Conservation (phyloP, 2,329 filamentous ascomycete species). For the Huntiella omanensis region DNA sequence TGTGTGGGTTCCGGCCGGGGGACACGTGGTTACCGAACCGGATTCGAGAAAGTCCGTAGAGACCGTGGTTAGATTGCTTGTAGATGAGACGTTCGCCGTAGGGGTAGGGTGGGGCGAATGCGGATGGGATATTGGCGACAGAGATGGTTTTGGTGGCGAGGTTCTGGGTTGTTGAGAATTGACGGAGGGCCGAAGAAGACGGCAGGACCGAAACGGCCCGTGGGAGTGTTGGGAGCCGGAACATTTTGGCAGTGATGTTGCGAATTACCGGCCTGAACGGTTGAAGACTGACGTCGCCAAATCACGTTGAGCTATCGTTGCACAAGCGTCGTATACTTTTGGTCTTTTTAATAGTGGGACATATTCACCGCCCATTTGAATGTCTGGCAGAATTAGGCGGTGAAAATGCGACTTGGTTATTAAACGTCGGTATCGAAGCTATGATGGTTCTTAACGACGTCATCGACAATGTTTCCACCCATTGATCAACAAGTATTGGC, state of each 20-base stretch:
- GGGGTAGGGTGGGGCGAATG: constrained; percentile 48
- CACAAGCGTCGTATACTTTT: background rate
- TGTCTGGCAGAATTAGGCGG: background rate
- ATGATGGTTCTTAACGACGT: background rate
- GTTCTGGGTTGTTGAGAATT: constrained; percentile 21
- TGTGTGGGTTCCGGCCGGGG: constrained; percentile 45
- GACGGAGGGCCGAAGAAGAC: background rate
- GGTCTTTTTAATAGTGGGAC: background rate
- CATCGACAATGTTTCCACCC: constrained; percentile 33
- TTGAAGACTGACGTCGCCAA: background rate
- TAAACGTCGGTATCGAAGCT: background rate
- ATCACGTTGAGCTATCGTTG: background rate
- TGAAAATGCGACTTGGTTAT: background rate
- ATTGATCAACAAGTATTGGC: constrained; percentile 34
- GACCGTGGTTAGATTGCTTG: constrained; percentile 62
- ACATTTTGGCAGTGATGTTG: background rate
- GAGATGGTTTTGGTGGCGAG: constrained; percentile 22
- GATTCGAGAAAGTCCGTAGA: constrained; percentile 52
- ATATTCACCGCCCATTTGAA: background rate
- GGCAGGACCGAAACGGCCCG: background rate
- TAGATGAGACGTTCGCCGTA: constrained; percentile 51
- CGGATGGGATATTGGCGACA: constrained; percentile 25
- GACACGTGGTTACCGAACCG: constrained; percentile 68
- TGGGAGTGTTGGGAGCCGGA: background rate
- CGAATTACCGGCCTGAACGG: background rate